A percentile compares a stretch with the other conserved stretches of the same genome.
phyloP scores from a whole-genome alignment of 352 stramenopile genomes.

The Phytophthora brassicae region DNA sequence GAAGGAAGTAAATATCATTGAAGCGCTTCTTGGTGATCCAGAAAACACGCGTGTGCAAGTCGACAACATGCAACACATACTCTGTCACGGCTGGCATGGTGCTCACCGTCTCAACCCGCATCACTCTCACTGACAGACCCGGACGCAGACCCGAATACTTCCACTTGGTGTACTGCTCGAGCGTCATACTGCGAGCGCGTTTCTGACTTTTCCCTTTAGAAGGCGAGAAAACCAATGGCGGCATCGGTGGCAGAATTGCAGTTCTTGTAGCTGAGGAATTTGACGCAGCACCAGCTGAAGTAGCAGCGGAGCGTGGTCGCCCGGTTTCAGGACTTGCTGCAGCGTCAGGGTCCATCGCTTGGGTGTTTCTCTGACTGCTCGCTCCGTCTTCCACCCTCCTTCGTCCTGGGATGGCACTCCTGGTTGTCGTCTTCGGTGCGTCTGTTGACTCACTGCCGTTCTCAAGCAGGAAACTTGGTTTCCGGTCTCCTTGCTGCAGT shows the following conservation, averaged over 20 bases:
- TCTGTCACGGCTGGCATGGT: constrained; percentile 65
- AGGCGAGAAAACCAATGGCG: constrained; percentile 56
- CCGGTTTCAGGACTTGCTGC: constrained; percentile 28
- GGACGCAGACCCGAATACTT: constrained; percentile 54
- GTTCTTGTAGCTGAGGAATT: constrained; percentile 16
- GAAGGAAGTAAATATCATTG: constrained; percentile 68
- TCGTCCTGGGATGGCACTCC: constrained; percentile 20
- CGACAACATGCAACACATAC: constrained; percentile 76
- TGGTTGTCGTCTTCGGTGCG: constrained; percentile 15
- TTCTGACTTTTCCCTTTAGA: constrained; percentile 38
- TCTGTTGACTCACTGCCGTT: constrained; percentile 5
- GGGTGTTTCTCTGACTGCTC: constrained; percentile 3
- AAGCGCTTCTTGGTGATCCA: constrained; percentile 86
- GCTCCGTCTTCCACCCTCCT: constrained; percentile 30
- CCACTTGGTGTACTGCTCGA: constrained; percentile 62
- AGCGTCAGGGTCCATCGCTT: constrained; percentile 29
- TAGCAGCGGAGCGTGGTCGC: constrained; percentile 13
- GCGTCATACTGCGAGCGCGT: constrained; percentile 42
- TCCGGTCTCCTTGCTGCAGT: constrained; percentile 34
- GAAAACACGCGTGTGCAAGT: constrained; percentile 81
- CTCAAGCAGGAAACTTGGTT: constrained; percentile 35
- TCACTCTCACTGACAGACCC: constrained; percentile 69
- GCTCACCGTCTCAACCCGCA: constrained; percentile 57
- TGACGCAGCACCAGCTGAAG: constrained; percentile 13
- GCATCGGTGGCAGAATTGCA: constrained; percentile 51